Base-by-base conservation (phyloP, 371 early-diverging fungal genomes). In the Circinella minor region DNA sequence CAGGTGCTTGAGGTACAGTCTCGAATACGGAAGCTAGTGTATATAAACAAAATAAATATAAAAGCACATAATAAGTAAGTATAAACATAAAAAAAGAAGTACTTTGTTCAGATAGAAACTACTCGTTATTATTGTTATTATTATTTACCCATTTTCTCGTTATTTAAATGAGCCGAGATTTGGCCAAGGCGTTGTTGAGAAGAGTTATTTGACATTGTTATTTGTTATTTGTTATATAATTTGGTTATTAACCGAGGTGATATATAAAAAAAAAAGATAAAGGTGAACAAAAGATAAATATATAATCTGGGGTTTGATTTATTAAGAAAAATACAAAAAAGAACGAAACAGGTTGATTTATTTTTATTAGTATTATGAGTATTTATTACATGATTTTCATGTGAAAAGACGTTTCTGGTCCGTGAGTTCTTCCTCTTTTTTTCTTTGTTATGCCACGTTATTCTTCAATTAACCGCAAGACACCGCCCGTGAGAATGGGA, bases 1-100 rank as follows among this genome's bases (percentile, higher is more conserved):
- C 90, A 20, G 96, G 95, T 5, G 96, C 93, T 68, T 86, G 81
- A 20, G 90, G 87, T 5, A 93, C 88, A 14, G 77, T 63, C 47
- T 84, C 74, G 75, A 95, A 95, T 66, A 88, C 72, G 43, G 91
- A 90, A 46, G 64, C 74, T 37, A 69, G 37, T 2, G 27, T 1
- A 27, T 27, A 27, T 27, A 2, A 0, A 27, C 27, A 27, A 43
- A 54, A 27, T 65, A 48, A 20, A 20, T 13, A 6, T 36, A 39
- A 34, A 62, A 54, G 5, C 39, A 51, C 13, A 18, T 18, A 60
- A 49, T 20, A 59, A 27, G 34, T 17, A 34, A 18, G 34, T 14
- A 14, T 43, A 3, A 43, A 11, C 6, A 43, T 9, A 6, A 9
- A 43, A 43, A 43, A 9, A 43, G 11, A 43, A 11, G 43, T 3